phyloP scores from a whole-genome alignment of 2,329 filamentous ascomycete species.

The Colletotrichum lentis region DNA sequence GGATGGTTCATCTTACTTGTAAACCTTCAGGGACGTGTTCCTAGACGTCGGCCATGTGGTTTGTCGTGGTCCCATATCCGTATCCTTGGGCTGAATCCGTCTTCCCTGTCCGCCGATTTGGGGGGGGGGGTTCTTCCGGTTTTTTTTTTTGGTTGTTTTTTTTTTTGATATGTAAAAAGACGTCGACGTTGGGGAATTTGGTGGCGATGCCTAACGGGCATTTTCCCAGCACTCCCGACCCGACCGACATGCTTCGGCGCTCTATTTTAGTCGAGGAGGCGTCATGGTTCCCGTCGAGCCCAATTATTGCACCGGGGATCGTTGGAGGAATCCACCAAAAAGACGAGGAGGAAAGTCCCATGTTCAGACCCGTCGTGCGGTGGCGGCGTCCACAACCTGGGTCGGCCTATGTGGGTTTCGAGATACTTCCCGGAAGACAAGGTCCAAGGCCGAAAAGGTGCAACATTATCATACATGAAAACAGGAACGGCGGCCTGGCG shows the following conservation, averaged over 20 bases:
- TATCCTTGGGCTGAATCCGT: not conserved
- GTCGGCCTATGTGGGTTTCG: constrained; percentile 10
- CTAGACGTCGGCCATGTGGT: not conserved
- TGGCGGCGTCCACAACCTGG: constrained; percentile 21
- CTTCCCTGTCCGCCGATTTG: not conserved
- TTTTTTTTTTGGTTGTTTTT: too few relatives aligned
- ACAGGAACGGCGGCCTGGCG: constrained; percentile 9
- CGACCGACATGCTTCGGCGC: constrained; percentile 9
- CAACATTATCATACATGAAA: constrained; percentile 3
- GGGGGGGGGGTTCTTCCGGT: too few relatives aligned
- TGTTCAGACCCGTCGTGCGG: not conserved
- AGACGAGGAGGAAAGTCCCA: not conserved
- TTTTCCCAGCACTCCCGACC: too few relatives aligned
- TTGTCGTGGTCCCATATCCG: not conserved
- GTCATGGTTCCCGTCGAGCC: not conserved
- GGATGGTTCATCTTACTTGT: constrained; percentile 4
- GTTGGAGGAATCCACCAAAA: constrained; percentile 1
- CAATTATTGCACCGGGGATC: not conserved
- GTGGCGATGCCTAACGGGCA: not conserved
- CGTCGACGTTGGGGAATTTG: not conserved
- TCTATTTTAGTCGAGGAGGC: constrained; percentile 26
- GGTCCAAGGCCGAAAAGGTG: not conserved
- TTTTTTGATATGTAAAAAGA: not conserved
- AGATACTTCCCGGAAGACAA: not conserved
- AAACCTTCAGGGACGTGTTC: not conserved